phyloP scores from a whole-genome alignment of 2,329 filamentous ascomycete species.

The Cordyceps tenuipes region DNA sequence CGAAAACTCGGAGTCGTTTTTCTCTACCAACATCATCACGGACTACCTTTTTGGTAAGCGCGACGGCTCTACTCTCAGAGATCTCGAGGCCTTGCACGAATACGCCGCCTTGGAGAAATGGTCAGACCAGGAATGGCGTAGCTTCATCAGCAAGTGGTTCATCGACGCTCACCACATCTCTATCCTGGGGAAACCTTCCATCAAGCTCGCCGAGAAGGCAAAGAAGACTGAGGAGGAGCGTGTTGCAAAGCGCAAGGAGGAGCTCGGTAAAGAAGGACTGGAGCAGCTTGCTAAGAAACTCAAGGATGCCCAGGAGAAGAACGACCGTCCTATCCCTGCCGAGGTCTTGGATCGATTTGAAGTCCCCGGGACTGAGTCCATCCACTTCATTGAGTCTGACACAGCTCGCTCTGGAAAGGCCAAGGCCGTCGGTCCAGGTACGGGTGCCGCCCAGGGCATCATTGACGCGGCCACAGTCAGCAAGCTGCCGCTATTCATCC shows the following conservation, averaged over 20 bases:
- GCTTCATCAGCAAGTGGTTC: constrained; percentile 76
- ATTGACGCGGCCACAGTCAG: constrained; percentile 60
- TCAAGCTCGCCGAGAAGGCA: constrained; percentile 67
- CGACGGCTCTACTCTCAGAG: constrained; percentile 66
- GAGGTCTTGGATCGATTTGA: constrained; percentile 73
- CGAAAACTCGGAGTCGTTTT: constrained; percentile 73
- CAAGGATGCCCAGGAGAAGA: constrained; percentile 76
- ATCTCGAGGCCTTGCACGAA: constrained; percentile 47
- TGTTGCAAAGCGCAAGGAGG: constrained; percentile 67
- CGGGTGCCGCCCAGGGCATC: constrained; percentile 64
- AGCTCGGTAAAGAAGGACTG: constrained; percentile 75
- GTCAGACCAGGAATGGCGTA: constrained; percentile 76
- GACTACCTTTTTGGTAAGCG: constrained; percentile 86
- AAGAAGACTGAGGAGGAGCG: constrained; percentile 75
- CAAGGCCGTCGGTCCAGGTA: constrained; percentile 55
- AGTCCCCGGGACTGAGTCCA: constrained; percentile 79
- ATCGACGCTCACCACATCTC: constrained; percentile 79
- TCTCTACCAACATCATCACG: constrained; percentile 76
- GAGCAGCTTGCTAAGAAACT: constrained; percentile 66
- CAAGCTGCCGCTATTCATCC: constrained; percentile 76
- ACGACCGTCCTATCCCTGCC: constrained; percentile 77
- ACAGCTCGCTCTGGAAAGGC: constrained; percentile 79
- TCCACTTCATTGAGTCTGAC: constrained; percentile 85
- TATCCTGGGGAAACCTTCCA: constrained; percentile 78
- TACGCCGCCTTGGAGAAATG: constrained; percentile 68